Conservation (phyloP, 352 stramenopile species). For the Phytophthora crassamura region DNA sequence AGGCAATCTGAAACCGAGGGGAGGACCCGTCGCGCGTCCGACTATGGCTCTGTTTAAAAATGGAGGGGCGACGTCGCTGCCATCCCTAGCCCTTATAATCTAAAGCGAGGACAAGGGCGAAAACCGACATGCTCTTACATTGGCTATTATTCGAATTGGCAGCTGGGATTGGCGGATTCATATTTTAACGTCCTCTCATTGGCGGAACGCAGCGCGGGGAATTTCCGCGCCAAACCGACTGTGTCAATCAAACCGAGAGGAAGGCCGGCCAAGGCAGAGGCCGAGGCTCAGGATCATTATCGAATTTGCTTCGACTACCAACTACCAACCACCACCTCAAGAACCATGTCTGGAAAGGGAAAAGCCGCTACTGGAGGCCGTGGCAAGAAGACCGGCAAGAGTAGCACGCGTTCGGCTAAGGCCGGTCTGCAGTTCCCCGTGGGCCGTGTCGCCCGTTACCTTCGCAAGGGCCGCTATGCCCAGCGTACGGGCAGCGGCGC, state of each 20-base stretch:
- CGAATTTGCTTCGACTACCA: constrained; percentile 54
- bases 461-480: constrained; percentile 93
- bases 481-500: constrained; percentile 92
- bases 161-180: constrained; percentile 28
- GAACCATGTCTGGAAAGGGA: constrained; percentile 79
- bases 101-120: constrained; percentile 24
- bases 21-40: neutral
- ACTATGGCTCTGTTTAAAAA: neutral
- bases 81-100: constrained; percentile 8
- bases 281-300: constrained; percentile 28
- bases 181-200: constrained; percentile 2
- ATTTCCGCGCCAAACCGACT: constrained; percentile 19
- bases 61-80: constrained; percentile 5
- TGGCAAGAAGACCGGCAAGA: constrained; percentile 76
- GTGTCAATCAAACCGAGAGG: constrained; percentile 13
- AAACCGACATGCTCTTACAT: constrained; percentile 10
- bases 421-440: constrained; percentile 96
- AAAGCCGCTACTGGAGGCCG: constrained; percentile 75
- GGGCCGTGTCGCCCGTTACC: constrained; percentile 93
- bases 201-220: constrained; percentile 23
- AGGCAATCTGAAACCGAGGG: constrained; percentile 14
- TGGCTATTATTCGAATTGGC: constrained; percentile 9
- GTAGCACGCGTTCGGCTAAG: constrained; percentile 81
- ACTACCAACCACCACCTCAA: constrained; percentile 39
- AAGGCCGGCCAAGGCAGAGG: too few relatives aligned